These are phyloP conservation scores for Dictyostelium firmibasis DNA, from an alignment of 78 protist species.

Conservation along the genomic window DNA sequence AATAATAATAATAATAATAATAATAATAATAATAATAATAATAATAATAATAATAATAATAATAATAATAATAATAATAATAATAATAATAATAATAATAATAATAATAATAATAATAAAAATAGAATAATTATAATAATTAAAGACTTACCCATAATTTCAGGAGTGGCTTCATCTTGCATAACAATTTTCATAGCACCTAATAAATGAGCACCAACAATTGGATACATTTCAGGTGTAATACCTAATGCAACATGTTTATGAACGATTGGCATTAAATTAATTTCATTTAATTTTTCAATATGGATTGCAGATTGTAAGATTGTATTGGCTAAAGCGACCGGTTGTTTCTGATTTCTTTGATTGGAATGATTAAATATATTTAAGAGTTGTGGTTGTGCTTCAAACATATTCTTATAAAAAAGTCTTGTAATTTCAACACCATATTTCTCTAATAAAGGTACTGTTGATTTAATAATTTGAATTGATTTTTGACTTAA, in stretches of 20 bases:
- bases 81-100: not conserved
- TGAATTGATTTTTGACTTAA: not conserved
- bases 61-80: not conserved
- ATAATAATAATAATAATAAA: not conserved
- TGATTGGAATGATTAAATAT: conserved; percentile 29
- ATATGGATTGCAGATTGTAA: conserved; percentile 5
- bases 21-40: not conserved
- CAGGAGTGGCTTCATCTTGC: conserved; percentile 20
- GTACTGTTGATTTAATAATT: not conserved
- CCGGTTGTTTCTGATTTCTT: not conserved
- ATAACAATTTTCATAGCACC: not conserved
- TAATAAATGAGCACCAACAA: conserved; percentile 17
- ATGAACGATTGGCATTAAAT: conserved; percentile 25
- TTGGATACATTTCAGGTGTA: conserved; percentile 8
- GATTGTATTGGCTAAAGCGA: not conserved
- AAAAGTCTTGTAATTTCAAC: not conserved
- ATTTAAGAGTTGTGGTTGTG: conserved; percentile 34
- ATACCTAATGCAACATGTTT: conserved; percentile 16
- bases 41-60: not conserved
- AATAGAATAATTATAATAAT: not conserved
- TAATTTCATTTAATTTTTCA: conserved; percentile 2
- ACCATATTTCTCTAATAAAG: not conserved
- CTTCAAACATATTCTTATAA: not conserved
- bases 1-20: not conserved
- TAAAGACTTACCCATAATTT: not conserved